These are phyloP conservation scores for Cutaneotrichosporon mucoides DNA, from an alignment of 1,284 basidiomycete genomes.

Conservation along the genomic window DNA sequence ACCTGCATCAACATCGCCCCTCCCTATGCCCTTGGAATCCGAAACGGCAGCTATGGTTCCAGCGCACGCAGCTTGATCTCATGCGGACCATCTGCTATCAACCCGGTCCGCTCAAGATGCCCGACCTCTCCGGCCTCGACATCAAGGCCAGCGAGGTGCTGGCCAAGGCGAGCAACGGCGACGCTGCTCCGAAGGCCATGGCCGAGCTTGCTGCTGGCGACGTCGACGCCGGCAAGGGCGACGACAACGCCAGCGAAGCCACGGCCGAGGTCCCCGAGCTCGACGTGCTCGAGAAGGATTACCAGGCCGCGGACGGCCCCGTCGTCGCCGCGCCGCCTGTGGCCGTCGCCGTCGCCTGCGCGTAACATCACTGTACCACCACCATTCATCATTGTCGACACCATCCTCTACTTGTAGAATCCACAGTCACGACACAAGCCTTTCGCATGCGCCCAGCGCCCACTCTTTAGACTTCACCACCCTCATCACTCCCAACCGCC, in stretches of 20 bases:
- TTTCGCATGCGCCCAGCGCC: neutral
- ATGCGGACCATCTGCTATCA: slow-evolving; percentile 41
- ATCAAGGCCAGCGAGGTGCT: neutral
- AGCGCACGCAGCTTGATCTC: slow-evolving; percentile 41
- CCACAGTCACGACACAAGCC: too few relatives aligned
- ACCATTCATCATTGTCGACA: neutral
- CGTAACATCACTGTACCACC: neutral
- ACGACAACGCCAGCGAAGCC: neutral
- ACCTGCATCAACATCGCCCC: neutral
- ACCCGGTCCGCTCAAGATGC: slow-evolving; percentile 36
- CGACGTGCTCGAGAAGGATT: neutral
- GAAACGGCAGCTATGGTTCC: slow-evolving; percentile 30
- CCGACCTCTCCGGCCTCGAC: slow-evolving; percentile 26
- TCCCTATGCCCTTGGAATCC: slow-evolving; percentile 4
- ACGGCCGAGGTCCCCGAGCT: neutral
- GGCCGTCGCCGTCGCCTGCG: neutral
- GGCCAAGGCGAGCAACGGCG: neutral
- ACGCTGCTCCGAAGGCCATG: neutral
- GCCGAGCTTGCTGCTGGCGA: neutral
- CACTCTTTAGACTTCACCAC: neutral
- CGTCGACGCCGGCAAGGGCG: neutral
- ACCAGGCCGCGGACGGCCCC: neutral
- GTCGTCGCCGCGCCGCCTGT: neutral
- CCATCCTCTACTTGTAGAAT: neutral
- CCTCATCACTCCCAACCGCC: neutral